Evolutionary conservation across 331 rosid species (phyloP).

Genomic region (Acacia pycnantha): DNA sequence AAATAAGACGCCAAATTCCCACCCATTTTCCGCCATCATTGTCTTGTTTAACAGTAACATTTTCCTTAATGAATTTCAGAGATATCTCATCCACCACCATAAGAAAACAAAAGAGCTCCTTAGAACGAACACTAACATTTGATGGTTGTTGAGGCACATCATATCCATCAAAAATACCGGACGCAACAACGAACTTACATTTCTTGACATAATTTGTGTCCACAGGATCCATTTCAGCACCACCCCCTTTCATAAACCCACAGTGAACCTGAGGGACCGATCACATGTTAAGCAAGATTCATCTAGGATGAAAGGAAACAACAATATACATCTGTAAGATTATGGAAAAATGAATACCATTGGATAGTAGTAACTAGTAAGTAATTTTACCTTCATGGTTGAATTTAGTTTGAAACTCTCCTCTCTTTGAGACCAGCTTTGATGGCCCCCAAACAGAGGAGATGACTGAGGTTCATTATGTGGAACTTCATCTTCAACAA

Average conservation of each 20-base stretch:
- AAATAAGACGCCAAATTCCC: slow-evolving; percentile 94
- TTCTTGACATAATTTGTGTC: slow-evolving; percentile 73
- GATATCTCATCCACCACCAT: slow-evolving; percentile 93
- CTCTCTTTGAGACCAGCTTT: slow-evolving; percentile 79
- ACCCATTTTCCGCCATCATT: slow-evolving; percentile 80
- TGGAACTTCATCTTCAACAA: slow-evolving; percentile 53
- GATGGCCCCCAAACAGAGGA: slow-evolving; percentile 87
- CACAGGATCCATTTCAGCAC: slow-evolving; percentile 73
- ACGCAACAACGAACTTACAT: slow-evolving; percentile 92
- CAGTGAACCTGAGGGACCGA: slow-evolving; percentile 70
- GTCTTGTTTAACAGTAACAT: slow-evolving; percentile 69
- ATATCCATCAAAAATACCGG: slow-evolving; percentile 95
- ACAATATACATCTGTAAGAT: slow-evolving; percentile 4
- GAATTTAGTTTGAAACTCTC: slow-evolving; percentile 73
- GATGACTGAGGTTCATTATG: slow-evolving; percentile 39
- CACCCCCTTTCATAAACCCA: slow-evolving; percentile 83
- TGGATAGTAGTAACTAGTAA: not conserved
- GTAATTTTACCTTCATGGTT: slow-evolving; percentile 74
- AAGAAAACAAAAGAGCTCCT: slow-evolving; percentile 89
- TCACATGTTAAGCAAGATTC: slow-evolving; percentile 29
- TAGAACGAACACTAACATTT: slow-evolving; percentile 68
- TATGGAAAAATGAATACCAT: slow-evolving; percentile 17
- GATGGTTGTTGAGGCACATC: slow-evolving; percentile 94
- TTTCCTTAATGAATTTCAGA: slow-evolving; percentile 69
- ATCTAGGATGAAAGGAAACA: not conserved